phyloP scores from a whole-genome alignment of 2,329 filamentous ascomycete genomes.

The Aaosphaeria arxii region DNA sequence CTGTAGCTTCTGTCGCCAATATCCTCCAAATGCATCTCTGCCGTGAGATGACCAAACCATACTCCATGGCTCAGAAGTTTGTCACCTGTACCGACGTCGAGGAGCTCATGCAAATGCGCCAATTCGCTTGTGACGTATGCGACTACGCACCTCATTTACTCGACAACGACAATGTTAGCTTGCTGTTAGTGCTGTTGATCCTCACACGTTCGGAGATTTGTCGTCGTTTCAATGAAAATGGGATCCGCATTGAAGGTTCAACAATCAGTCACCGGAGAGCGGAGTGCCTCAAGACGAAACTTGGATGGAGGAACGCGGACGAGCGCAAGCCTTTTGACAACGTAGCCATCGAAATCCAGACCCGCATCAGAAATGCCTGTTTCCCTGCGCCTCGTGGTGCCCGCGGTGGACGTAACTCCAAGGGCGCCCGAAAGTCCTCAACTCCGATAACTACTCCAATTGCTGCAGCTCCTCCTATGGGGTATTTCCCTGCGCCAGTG shows the following conservation, averaged over 20 bases:
- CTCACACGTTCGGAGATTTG: slow-evolving; percentile 34
- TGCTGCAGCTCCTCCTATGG: slow-evolving; percentile 1
- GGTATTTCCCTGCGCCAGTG: slow-evolving; percentile 1
- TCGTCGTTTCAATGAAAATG: slow-evolving; percentile 32
- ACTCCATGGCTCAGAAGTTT: slow-evolving; percentile 32
- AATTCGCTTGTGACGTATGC: slow-evolving; percentile 33
- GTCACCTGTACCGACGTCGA: slow-evolving; percentile 28
- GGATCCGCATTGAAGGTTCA: slow-evolving; percentile 37
- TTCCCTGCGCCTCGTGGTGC: slow-evolving; percentile 24
- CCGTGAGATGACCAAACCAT: slow-evolving; percentile 32
- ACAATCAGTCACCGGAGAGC: slow-evolving; percentile 37
- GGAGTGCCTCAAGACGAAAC: slow-evolving; percentile 37
- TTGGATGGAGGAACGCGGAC: slow-evolving; percentile 31
- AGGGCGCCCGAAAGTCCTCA: slow-evolving; percentile 3
- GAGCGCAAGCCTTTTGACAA: slow-evolving; percentile 35
- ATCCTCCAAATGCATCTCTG: slow-evolving; percentile 33
- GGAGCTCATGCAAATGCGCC: slow-evolving; percentile 29
- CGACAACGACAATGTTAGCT: slow-evolving; percentile 37
- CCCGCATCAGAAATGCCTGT: slow-evolving; percentile 33
- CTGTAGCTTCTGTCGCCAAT: slow-evolving; percentile 31
- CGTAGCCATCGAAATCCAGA: slow-evolving; percentile 32
- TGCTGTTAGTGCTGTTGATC: slow-evolving; percentile 35
- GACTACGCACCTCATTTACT: slow-evolving; percentile 38
- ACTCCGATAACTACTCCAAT: background rate
- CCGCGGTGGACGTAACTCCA: slow-evolving; percentile 4